Percentiles rank a stretch among this genome's conserved stretches.
phyloP scores from a whole-genome alignment of 2,329 filamentous ascomycete species.

The Botrytis sinoallii region DNA sequence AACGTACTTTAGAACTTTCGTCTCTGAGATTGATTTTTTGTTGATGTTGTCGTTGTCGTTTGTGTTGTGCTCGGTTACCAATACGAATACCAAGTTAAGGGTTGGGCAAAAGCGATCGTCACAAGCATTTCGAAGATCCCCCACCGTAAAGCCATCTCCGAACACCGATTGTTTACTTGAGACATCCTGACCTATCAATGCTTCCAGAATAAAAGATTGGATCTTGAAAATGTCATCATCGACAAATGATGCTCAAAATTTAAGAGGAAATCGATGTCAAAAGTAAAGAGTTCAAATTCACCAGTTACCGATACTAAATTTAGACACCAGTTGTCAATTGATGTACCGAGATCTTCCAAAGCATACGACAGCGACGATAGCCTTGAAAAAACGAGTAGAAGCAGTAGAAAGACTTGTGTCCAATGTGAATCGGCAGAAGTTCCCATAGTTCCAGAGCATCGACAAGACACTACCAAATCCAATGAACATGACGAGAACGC shows the following conservation, averaged over 20 bases:
- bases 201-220: neutral
- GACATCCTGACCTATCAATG: neutral
- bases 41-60: neutral
- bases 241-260: neutral
- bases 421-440: neutral
- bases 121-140: constrained; percentile 1
- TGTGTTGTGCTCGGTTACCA: neutral
- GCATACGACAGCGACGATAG: neutral
- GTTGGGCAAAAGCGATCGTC: neutral
- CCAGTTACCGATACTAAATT: neutral
- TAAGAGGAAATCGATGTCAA: neutral
- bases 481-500: neutral
- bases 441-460: neutral
- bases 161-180: neutral
- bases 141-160: constrained; percentile 1
- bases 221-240: neutral
- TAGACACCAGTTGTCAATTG: neutral
- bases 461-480: neutral
- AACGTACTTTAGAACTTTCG: neutral
- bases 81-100: neutral
- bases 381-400: neutral
- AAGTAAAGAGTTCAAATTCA: neutral
- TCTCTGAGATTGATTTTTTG: neutral
- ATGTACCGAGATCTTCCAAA: neutral
- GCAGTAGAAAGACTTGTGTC: neutral